Evolutionary conservation across 768 basidiomycete genomes (phyloP), one percentile per base, ranked within the genome.

Genomic region (Dentipellis sp.): DNA sequence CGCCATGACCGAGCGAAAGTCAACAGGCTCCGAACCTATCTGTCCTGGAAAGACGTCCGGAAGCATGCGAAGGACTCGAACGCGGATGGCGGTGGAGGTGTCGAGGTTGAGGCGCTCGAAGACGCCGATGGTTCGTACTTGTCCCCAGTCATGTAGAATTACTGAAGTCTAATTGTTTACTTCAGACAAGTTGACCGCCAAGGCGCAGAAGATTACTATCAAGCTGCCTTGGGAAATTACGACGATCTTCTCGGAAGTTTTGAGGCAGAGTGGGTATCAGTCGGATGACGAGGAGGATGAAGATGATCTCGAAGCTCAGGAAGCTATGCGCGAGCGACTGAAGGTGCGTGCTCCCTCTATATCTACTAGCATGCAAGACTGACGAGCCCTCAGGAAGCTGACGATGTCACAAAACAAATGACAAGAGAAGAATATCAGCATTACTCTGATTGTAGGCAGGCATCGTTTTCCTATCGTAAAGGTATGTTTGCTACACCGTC

Each of bases 231-330:
- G 94, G 94, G 94, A 97, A 67, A 83, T 97, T 10, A 82, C 84
- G 2, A 94, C 92, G 0, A 87, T 94, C 29, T 97, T 93, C 65
- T 87, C 88, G 3, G 94, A 97, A 66, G 87, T 90, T 16, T 75
- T 97, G 17, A 62, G 39, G 47, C 61, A 62, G 50, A 62, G 59
- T 21, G 61, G 61, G 9, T 59, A 62, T 42, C 88, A 91, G 52
- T 86, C 85, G n/a, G 93, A 94, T 61, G 91, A 93, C 58, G 93
- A 94, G 67, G 93, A 94, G 67, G 94, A 97, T 63, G 94, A 95
- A 61, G 94, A 95, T 62, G 94, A 95, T 63, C 84, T 94, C 29
- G 94, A 97, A 68, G 94, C 94, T 0, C 90, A 94, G 66, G 92
- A 94, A 66, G 93, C 92, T 12, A 93, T 89, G n/a, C 84, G 94